Conservation (phyloP, 805 yeast species). For the Sugiyamaella qingdaonensis region DNA sequence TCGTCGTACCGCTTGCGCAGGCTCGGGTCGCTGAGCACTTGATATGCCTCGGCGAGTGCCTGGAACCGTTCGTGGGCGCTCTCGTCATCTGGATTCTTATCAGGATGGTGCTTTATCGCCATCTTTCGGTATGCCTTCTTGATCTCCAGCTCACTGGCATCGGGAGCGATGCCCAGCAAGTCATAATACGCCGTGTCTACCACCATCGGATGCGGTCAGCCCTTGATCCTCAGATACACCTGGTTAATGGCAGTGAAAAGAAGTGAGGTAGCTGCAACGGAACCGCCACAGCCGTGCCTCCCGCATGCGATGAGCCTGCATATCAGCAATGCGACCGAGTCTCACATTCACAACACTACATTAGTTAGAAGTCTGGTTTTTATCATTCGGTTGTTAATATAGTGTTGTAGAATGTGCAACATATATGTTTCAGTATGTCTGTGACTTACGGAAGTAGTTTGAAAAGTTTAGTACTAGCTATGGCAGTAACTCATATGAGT, state of each 20-base stretch:
- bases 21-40: constrained; percentile 67
- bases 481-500: too few relatives aligned
- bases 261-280: too few relatives aligned
- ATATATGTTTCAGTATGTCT: too few relatives aligned
- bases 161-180: constrained; percentile 57
- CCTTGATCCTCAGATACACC: too few relatives aligned
- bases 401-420: too few relatives aligned
- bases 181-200: constrained; percentile 88
- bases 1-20: constrained; percentile 74
- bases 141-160: constrained; percentile 76
- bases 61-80: constrained; percentile 85
- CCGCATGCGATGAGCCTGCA: neutral
- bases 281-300: neutral
- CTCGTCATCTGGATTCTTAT: constrained; percentile 93
- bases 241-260: neutral
- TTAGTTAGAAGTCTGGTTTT: too few relatives aligned
- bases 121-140: constrained; percentile 90
- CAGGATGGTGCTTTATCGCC: constrained; percentile 91
- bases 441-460: too few relatives aligned
- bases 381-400: too few relatives aligned
- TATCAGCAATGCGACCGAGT: neutral
- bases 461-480: too few relatives aligned
- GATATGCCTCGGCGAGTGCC: constrained; percentile 50
- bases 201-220: constrained; percentile 49
- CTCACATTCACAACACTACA: too few relatives aligned